Evolutionary conservation across 371 early-diverging fungal genomes (phyloP).

Genomic region (Apophysomyces sp.): DNA sequence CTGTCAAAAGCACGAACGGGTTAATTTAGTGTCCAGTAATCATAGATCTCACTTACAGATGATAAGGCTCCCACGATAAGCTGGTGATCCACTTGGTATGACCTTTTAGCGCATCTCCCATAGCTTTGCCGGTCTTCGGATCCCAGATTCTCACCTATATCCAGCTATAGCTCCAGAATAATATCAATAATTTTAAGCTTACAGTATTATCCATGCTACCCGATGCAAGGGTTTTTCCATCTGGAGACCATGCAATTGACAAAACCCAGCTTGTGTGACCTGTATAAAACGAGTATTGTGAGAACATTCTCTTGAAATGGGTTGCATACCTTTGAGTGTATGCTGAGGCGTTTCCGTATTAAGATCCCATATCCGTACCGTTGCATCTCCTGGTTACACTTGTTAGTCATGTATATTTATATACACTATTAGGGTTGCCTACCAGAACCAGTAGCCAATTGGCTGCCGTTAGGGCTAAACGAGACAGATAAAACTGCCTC

Average conservation of each 20-base stretch:
- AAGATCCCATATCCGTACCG: conserved; percentile 97
- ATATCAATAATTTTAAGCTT: conserved; percentile 8
- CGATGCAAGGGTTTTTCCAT: conserved; percentile 82
- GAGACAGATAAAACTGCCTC: conserved; percentile 89
- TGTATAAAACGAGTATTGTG: conserved; percentile 3
- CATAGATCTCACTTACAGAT: conserved; percentile 49
- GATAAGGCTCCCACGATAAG: conserved; percentile 93
- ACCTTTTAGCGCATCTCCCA: conserved; percentile 82
- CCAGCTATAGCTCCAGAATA: not conserved
- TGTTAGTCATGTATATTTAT: not conserved
- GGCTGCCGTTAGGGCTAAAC: conserved; percentile 92
- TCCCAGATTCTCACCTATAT: conserved; percentile 77
- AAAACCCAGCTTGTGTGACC: conserved; percentile 96
- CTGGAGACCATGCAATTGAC: conserved; percentile 92
- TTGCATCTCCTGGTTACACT: conserved; percentile 72
- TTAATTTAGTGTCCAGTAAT: not conserved
- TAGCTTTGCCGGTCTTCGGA: conserved; percentile 74
- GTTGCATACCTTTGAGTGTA: conserved; percentile 48
- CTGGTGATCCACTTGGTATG: conserved; percentile 90
- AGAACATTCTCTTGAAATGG: not conserved
- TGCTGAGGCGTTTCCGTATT: conserved; percentile 88
- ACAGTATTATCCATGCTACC: conserved; percentile 96
- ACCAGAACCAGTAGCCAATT: conserved; percentile 92
- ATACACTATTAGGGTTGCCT: not conserved
- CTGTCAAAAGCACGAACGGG: conserved; percentile 20